Evolutionary conservation across 768 basidiomycete species (phyloP), one percentile per base, ranked within the genome.

Genomic region (Mycena filopes): DNA sequence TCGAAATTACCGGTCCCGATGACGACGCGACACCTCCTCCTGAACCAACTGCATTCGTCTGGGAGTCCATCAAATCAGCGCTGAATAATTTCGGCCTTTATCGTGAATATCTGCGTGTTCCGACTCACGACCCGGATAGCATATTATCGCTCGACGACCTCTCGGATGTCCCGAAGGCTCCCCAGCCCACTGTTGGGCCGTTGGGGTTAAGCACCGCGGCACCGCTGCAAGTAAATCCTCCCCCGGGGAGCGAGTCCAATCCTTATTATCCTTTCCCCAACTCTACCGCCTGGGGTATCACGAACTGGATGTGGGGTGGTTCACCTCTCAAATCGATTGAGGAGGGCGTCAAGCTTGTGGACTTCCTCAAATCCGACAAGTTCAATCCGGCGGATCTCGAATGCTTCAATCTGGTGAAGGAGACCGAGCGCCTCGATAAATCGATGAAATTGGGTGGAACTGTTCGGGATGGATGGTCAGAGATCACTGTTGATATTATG

Each of bases 231-330:
- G 8, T 49, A n/a, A 21, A 11, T 12, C 45, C 45, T 29, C 9
- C 45, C 13, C 20, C 33, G 6, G 57, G 12, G 20, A 33, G 10
- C 15, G 12, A 28, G 3, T 4, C 15, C 28, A 50, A 61, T 25
- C 40, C 38, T 4, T 56, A 50, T 29, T 21, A 49, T 28, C 49
- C 38, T n/a, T 64, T 64, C 41, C 46, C 23, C 1, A 64, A 64
- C 29, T 51, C 42, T 3, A 58, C 63, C 0, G 55, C 31, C 0
- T 64, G n/a, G 5, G 63, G 63, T 2, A 41, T 64, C 23, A 64
- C 41, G 18, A 58, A 64, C 36, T 64, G 63, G 63, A 64, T 64
- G 63, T 64, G 63, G 63, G 45, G 18, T 11, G 63, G 63, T 10
- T 57, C 55, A 1, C 26, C 55, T 0, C 10, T 56, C 23, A 64